Base-by-base conservation (phyloP, 331 rosid species). In the Phaseolus coccineus region DNA sequence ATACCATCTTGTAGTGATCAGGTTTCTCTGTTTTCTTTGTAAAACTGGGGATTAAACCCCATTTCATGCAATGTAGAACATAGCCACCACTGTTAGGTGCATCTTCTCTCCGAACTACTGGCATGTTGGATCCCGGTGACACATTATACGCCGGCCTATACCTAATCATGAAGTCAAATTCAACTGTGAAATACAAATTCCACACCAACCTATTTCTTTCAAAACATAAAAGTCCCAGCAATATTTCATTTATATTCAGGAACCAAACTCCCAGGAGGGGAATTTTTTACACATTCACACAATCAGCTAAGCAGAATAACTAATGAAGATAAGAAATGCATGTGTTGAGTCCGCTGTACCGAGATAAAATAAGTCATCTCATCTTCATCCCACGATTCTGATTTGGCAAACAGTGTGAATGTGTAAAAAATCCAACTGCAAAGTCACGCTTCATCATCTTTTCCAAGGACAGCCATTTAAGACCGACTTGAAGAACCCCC, bases 31-130 rank as follows among this genome's bases (percentile, higher is more conserved):
- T 80, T 82, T 91, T 95, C 84, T 91, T 90, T 11, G 97, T 93
- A 82, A 95, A 95, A 86, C 97, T 91, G 48, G 98, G 98, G 86
- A 93, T 78, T 55, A 91, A 86, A 24, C 99, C 94, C 99, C 99
- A 90, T 87, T 82, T 92, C 98, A 95, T 95, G 76, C 93, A 88
- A 35, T 91, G 90, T 50, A 95, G 82, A 65, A 89, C 91, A 35
- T 81, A 75, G 5, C 77, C 94, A 24, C 85, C 92, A 50, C 86
- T 71, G 6, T 70, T 90, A 28, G 87, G 77, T 16, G 79, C 91
- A 30, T 89, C 96, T 35, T 85, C 99, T 79, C 97, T 85, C 48
- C 94, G 91, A 85, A 95, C 87, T 48, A 89, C 93, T 0, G 97
- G 96, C 52, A 88, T 4, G 71, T 87, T 69, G 56, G 78, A 86